These are phyloP conservation scores for Colletotrichum kahawae DNA, from an alignment of 2,329 filamentous ascomycete genomes.

Conservation along the genomic window DNA sequence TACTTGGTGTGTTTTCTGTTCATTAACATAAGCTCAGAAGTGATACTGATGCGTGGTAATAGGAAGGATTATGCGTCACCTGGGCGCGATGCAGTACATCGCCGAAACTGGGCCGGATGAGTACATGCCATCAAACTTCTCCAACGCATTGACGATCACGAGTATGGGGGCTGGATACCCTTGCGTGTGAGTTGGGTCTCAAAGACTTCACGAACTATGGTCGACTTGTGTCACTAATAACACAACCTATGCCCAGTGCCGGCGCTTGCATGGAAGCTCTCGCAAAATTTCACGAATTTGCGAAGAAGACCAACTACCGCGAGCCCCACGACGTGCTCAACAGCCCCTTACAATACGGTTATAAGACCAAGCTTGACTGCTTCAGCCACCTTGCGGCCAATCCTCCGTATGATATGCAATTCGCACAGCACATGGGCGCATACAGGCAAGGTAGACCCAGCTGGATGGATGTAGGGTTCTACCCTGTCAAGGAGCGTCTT, in stretches of 20 bases:
- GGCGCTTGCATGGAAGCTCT: slow-evolving; percentile 21
- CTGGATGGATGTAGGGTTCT: slow-evolving; percentile 37
- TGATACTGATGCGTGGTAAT: neutral
- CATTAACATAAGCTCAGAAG: fast-evolving
- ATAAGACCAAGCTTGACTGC: slow-evolving; percentile 29
- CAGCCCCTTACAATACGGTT: slow-evolving; percentile 34
- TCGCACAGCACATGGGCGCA: slow-evolving; percentile 36
- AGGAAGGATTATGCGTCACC: slow-evolving; percentile 39
- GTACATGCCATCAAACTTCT: slow-evolving; percentile 44
- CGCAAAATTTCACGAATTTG: slow-evolving; percentile 33
- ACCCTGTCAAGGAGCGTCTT: slow-evolving; percentile 35
- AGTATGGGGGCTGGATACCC: slow-evolving; percentile 39
- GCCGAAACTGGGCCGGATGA: slow-evolving; percentile 36
- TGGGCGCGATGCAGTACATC: slow-evolving; percentile 44
- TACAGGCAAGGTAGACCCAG: slow-evolving; percentile 35
- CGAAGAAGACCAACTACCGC: slow-evolving; percentile 30
- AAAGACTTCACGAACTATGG: fast-evolving
- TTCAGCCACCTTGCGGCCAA: neutral
- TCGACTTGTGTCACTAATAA: fast-evolving
- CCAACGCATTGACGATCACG: slow-evolving; percentile 36
- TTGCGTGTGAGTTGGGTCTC: slow-evolving; percentile 26
- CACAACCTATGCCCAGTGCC: slow-evolving; percentile 8
- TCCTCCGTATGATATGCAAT: neutral
- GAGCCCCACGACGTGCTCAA: slow-evolving; percentile 32
- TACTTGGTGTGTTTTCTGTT: neutral